Evolutionary conservation across 495 filamentous ascomycete species (phyloP).

Genomic region (Penicillium tannophilum): DNA sequence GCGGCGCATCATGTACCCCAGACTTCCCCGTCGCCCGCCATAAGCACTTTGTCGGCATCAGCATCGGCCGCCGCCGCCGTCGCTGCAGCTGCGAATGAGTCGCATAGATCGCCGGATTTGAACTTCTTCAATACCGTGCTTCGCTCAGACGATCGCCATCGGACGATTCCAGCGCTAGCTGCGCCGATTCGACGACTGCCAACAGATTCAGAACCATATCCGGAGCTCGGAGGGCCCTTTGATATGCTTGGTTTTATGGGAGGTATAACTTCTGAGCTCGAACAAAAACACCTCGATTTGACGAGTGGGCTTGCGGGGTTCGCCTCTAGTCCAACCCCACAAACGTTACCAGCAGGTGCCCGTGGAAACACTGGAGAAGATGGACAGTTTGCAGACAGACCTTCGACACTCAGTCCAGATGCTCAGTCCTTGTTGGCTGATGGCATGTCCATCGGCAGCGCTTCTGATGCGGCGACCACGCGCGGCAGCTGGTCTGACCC

Average conservation of each 20-base stretch:
- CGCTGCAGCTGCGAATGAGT: conserved; percentile 6
- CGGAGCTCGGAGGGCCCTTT: conserved; percentile 28
- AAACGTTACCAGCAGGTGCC: conserved; percentile 13
- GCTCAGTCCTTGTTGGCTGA: conserved; percentile 18
- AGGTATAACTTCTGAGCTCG: conserved; percentile 41
- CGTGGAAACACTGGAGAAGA: conserved; percentile 11
- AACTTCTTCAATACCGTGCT: conserved; percentile 41
- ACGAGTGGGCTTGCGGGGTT: conserved; percentile 29
- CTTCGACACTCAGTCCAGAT: conserved; percentile 21
- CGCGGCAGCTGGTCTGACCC: conserved; percentile 27
- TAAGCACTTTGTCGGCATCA: conserved; percentile 9
- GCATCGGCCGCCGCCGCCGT: conserved; percentile 15
- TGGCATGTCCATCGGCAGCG: conserved; percentile 19
- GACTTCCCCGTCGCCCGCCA: conserved; percentile 17
- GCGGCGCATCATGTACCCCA: conserved; percentile 17
- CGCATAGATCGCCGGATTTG: conserved; percentile 25
- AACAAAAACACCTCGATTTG: conserved; percentile 43
- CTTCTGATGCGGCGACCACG: conserved; percentile 19
- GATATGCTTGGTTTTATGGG: conserved; percentile 47
- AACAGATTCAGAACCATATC: conserved; percentile 19
- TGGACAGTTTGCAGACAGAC: conserved; percentile 13
- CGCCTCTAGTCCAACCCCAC: conserved; percentile 17
- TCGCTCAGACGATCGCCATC: conserved; percentile 29
- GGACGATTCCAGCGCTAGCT: conserved; percentile 17
- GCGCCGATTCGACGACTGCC: conserved; percentile 14